Evolutionary conservation across 495 filamentous ascomycete genomes (phyloP).

Genomic region (Amniculicola lignicola): DNA sequence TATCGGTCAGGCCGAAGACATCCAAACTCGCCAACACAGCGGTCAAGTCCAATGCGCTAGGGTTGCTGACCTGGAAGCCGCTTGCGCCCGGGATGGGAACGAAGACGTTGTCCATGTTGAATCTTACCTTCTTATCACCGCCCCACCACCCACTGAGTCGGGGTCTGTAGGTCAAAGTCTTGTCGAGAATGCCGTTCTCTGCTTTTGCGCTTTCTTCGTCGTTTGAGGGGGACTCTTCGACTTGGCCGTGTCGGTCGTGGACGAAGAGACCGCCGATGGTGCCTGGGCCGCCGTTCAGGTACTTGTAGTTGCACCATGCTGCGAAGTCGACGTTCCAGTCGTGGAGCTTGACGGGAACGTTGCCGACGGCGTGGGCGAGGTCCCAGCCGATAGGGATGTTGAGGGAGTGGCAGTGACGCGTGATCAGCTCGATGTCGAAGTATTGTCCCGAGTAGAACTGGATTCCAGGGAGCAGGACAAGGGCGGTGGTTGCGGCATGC

Average conservation of each 20-base stretch:
- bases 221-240: neutral
- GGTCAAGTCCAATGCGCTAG: conserved; percentile 53
- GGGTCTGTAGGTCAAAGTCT: conserved; percentile 10
- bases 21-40: conserved; percentile 73
- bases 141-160: conserved; percentile 81
- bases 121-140: conserved; percentile 69
- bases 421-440: conserved; percentile 83
- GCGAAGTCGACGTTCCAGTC: conserved; percentile 96
- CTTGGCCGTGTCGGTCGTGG: conserved; percentile 65
- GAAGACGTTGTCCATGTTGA: conserved; percentile 76
- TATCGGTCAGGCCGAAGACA: conserved; percentile 70
- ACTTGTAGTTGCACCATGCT: conserved; percentile 98
- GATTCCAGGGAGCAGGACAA: conserved; percentile 83
- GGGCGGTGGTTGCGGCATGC: conserved; percentile 70
- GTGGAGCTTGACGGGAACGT: conserved; percentile 77
- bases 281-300: conserved; percentile 88
- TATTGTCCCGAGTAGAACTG: conserved; percentile 95
- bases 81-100: conserved; percentile 63
- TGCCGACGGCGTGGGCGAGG: conserved; percentile 90
- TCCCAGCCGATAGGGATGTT: conserved; percentile 89
- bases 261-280: conserved; percentile 85
- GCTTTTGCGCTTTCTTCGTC: neutral
- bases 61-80: conserved; percentile 27
- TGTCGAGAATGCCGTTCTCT: neutral
- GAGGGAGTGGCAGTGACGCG: conserved; percentile 68